Evolutionary conservation across 352 stramenopile species (phyloP).

Genomic region (Pilasporangium apinafurcum): DNA sequence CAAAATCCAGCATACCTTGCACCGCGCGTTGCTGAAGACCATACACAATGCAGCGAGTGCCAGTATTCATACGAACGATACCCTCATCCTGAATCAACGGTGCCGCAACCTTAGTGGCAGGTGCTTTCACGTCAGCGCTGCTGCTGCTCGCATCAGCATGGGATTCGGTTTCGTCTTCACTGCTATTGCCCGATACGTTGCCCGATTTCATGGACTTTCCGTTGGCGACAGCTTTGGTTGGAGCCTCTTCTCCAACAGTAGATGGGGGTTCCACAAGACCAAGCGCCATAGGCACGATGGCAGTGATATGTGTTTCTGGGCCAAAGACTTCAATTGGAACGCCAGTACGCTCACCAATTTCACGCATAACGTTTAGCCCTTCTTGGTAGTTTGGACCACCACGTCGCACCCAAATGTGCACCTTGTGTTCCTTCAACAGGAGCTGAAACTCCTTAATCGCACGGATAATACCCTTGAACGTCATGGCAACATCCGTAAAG

Average conservation of each 20-base stretch:
- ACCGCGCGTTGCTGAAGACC: constrained; percentile 92
- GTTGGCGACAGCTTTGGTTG: constrained; percentile 14
- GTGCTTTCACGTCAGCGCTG: constrained; percentile 21
- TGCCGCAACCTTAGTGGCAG: constrained; percentile 12
- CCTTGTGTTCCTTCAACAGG: constrained; percentile 87
- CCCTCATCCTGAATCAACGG: constrained; percentile 77
- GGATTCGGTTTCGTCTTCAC: constrained; percentile 24
- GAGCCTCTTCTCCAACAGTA: constrained; percentile 1
- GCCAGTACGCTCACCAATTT: constrained; percentile 82
- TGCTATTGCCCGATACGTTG: constrained; percentile 10
- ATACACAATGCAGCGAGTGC: constrained; percentile 93
- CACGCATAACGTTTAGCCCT: constrained; percentile 91
- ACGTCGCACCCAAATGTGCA: constrained; percentile 94
- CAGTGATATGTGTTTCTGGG: constrained; percentile 95
- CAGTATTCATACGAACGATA: constrained; percentile 81
- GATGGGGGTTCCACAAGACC: constrained; percentile 75
- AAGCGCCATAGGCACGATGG: constrained; percentile 91
- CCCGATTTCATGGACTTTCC: constrained; percentile 4
- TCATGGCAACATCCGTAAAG: constrained; percentile 97
- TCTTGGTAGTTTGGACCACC: constrained; percentile 97
- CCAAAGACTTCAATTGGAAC: constrained; percentile 95
- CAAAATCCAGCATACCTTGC: constrained; percentile 97
- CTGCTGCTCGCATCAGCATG: constrained; percentile 7
- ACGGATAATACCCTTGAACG: constrained; percentile 96
- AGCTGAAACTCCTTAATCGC: constrained; percentile 91